Conservation (phyloP, 495 filamentous ascomycete species). For the Penicillium goetzii region DNA sequence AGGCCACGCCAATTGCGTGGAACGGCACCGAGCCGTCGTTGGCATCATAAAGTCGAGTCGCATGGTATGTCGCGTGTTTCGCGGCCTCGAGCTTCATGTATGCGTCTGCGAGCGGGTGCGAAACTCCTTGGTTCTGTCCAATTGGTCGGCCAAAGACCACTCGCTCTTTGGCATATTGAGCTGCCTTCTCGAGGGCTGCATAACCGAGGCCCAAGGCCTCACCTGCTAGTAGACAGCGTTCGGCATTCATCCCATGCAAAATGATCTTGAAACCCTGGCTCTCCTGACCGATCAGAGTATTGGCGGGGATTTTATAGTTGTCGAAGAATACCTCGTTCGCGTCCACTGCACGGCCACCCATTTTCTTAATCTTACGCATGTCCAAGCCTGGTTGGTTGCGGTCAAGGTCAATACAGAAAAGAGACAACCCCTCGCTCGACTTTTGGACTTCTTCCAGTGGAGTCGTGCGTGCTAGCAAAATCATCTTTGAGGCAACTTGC, state of each 20-base stretch:
- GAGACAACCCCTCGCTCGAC: constrained; percentile 68
- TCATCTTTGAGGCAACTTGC: constrained; percentile 77
- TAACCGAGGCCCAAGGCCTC: constrained; percentile 80
- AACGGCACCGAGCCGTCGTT: constrained; percentile 59
- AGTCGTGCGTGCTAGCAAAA: constrained; percentile 74
- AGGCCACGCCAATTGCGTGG: constrained; percentile 70
- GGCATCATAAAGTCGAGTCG: constrained; percentile 70
- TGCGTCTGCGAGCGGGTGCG: constrained; percentile 72
- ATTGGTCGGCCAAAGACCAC: constrained; percentile 73
- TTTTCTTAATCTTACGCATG: constrained; percentile 75
- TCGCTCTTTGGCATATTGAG: constrained; percentile 68
- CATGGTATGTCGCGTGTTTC: constrained; percentile 78
- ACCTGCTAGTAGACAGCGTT: constrained; percentile 74
- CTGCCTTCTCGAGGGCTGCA: constrained; percentile 65
- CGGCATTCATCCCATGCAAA: constrained; percentile 83
- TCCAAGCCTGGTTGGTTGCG: constrained; percentile 57
- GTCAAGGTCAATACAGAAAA: constrained; percentile 78
- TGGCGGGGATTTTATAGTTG: constrained; percentile 63
- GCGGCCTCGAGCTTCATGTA: constrained; percentile 83
- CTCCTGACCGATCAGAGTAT: constrained; percentile 68
- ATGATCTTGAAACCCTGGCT: constrained; percentile 76
- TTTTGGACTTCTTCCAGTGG: constrained; percentile 66
- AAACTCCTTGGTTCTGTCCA: constrained; percentile 74
- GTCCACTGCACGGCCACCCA: constrained; percentile 79
- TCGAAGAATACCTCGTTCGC: constrained; percentile 87